Evolutionary conservation across 306 rosid species (phyloP).

Genomic region (barrel medic (Medicago truncatula)): DNA sequence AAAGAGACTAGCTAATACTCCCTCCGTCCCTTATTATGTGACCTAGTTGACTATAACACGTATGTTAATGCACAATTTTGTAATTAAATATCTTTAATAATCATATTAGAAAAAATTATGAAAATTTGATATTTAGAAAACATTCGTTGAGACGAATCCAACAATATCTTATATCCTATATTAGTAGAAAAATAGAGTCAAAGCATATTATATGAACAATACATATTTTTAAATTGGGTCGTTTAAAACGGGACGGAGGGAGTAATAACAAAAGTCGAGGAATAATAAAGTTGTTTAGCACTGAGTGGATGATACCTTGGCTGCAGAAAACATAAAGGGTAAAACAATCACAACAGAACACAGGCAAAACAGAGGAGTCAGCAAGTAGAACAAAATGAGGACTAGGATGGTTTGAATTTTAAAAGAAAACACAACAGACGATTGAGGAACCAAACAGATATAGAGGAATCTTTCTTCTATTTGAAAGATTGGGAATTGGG

Average conservation of each 20-base stretch:
- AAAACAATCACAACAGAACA: background rate
- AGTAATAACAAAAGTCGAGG: background rate
- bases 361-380: background rate
- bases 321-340: background rate
- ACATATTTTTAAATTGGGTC: too few relatives aligned
- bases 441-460: background rate
- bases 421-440: background rate
- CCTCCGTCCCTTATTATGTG: too few relatives aligned
- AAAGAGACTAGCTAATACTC: slow-evolving; percentile 1
- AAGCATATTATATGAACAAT: too few relatives aligned
- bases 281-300: background rate
- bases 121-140: too few relatives aligned
- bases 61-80: too few relatives aligned
- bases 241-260: too few relatives aligned
- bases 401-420: background rate
- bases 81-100: too few relatives aligned
- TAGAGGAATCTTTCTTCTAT: background rate
- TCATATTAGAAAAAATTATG: too few relatives aligned
- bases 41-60: too few relatives aligned
- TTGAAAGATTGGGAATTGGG: background rate
- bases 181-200: too few relatives aligned
- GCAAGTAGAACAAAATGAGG: slow-evolving; percentile 6
- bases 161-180: too few relatives aligned
- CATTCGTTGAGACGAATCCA: too few relatives aligned
- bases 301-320: background rate